phyloP scores from a whole-genome alignment of 1,284 basidiomycete genomes.

The Ceratobasidium sp. region DNA sequence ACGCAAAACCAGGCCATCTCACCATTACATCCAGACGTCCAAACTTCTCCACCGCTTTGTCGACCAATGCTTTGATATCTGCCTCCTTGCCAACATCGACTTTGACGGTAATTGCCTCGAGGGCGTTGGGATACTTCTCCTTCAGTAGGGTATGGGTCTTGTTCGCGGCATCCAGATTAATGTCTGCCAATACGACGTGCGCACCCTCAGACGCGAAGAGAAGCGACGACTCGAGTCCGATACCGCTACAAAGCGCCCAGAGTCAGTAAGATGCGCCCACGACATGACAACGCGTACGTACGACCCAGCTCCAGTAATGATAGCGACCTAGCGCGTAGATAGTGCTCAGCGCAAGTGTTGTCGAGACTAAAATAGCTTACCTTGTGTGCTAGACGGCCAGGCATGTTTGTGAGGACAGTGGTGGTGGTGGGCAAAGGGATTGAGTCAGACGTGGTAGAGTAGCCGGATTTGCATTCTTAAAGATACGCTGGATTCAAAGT shows the following conservation, averaged over 20 bases:
- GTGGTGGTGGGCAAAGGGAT: conserved; percentile 35
- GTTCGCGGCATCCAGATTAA: conserved; percentile 82
- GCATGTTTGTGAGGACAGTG: conserved; percentile 57
- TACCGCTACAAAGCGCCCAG: conserved; percentile 67
- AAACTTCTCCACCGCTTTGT: conserved; percentile 82
- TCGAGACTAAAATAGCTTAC: too few species aligned
- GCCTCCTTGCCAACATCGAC: conserved; percentile 90
- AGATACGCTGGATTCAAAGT: conserved; percentile 9
- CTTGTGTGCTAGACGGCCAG: conserved; percentile 76
- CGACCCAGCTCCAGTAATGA: conserved; percentile 88
- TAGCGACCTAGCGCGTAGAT: conserved; percentile 65
- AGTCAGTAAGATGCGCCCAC: conserved; percentile 20
- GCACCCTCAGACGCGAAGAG: conserved; percentile 95
- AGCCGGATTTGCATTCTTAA: neutral
- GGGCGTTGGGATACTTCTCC: conserved; percentile 72
- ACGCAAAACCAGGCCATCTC: conserved; percentile 49
- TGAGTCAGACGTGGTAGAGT: conserved; percentile 12
- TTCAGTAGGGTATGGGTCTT: conserved; percentile 73
- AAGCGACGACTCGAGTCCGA: conserved; percentile 91
- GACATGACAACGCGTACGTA: conserved; percentile 57
- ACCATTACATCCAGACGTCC: conserved; percentile 94
- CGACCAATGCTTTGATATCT: conserved; percentile 84
- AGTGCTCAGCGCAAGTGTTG: too few species aligned
- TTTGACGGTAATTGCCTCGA: conserved; percentile 72
- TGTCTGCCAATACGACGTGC: conserved; percentile 85